Evolutionary conservation across 2,329 filamentous ascomycete species (phyloP), one percentile per base, ranked within the genome.

Genomic region (Aspergillus bombycis): DNA sequence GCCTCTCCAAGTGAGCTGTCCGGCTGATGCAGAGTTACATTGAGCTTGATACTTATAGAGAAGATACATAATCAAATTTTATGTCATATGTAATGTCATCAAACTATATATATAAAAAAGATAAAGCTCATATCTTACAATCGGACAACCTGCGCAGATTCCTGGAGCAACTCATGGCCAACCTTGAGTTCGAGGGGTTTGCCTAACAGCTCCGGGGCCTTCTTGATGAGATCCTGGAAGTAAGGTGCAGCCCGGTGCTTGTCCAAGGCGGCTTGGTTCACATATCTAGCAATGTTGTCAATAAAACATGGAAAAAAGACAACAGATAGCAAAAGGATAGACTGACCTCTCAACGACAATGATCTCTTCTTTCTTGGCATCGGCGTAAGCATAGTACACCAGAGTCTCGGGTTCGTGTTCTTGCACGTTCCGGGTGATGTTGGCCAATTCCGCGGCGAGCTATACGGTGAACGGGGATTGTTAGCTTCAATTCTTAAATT

Each of bases 151-250:
- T 55, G 21, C 11, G 52, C 52, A 26, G 52, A 55, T 11, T 21
- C 32, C 34, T 36, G 52, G n/a, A 55, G 52, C 52, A 55, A 26
- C 16, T 55, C 52, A 38, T 19, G 26, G n/a, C 52, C 52, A 38
- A 38, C 32, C 32, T 55, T 55, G 10, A 55, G 30, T 14, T 55
- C 52, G n/a, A 55, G 38, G 9, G 52, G 52, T 28, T 36, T 36
- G 11, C 52, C 52, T 21, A 55, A 6, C 30, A 55, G 32, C 34
- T 38, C 52, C 3, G 52, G 52, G 9, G 52, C 52, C 32, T 55
- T 55, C 32, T 38, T 38, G 30, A 55, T 38, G 23, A 55, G 52
- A 21, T 55, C 32, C 34, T 55, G 52, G 52, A 38, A 55, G 52
- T 55, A 55, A 26, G 32, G 34, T 16, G 52, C 19, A 26, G 32